phyloP scores from a whole-genome alignment of 352 stramenopile genomes.

The Phytophthora chlamydospora region DNA sequence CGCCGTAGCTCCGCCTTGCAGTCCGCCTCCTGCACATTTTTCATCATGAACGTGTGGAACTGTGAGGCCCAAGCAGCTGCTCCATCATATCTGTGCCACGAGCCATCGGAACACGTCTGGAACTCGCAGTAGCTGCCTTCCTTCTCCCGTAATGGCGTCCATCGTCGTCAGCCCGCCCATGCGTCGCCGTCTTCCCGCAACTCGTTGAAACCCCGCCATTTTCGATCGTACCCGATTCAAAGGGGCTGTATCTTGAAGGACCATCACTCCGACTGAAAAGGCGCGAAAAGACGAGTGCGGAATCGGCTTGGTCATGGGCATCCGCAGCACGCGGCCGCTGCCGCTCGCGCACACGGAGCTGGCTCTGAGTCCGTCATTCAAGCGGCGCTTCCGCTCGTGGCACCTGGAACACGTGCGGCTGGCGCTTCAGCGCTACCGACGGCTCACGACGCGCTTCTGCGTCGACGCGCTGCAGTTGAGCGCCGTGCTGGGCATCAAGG shows the following conservation, averaged over 20 bases:
- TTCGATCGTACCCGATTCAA: too few relatives aligned
- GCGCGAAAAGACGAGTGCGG: not conserved
- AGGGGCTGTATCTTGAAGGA: slow-evolving; percentile 25
- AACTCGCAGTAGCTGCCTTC: too few relatives aligned
- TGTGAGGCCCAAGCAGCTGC: too few relatives aligned
- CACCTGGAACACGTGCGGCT: slow-evolving; percentile 61
- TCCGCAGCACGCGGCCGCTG: slow-evolving; percentile 62
- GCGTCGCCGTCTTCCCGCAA: too few relatives aligned
- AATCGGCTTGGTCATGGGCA: slow-evolving; percentile 42
- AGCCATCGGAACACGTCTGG: too few relatives aligned
- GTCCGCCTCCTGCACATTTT: too few relatives aligned
- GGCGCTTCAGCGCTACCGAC: slow-evolving; percentile 55
- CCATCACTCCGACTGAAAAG: slow-evolving; percentile 26
- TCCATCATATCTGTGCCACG: too few relatives aligned
- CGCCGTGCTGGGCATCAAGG: slow-evolving; percentile 55
- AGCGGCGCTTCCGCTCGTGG: slow-evolving; percentile 60
- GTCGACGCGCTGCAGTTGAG: slow-evolving; percentile 63
- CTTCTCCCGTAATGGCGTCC: too few relatives aligned
- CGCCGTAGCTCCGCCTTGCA: too few relatives aligned
- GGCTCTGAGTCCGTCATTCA: slow-evolving; percentile 54
- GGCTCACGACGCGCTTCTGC: slow-evolving; percentile 62
- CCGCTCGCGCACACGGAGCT: slow-evolving; percentile 49
- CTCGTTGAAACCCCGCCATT: too few relatives aligned
- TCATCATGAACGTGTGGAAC: too few relatives aligned
- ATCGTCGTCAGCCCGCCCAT: too few relatives aligned